phyloP scores from a whole-genome alignment of 805 yeast genomes.

The Middelhovenomyces tepae region DNA sequence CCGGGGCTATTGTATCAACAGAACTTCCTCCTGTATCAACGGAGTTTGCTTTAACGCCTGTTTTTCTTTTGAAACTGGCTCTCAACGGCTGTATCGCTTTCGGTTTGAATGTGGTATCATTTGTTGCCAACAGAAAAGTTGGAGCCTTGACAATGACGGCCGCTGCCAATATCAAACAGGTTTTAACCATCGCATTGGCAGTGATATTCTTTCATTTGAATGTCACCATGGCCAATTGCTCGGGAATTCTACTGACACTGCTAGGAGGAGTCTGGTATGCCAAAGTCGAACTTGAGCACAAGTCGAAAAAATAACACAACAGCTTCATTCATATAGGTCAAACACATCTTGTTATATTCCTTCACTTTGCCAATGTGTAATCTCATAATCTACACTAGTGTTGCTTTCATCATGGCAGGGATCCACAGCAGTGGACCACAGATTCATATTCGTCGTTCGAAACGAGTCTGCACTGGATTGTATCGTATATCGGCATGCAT shows the following conservation, averaged over 20 bases:
- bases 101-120: conserved; percentile 22
- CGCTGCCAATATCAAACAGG: conserved; percentile 24
- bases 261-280: conserved; percentile 25
- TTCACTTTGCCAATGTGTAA: no score
- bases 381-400: no score
- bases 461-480: no score
- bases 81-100: conserved; percentile 22
- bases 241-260: conserved; percentile 20
- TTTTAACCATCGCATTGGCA: conserved; percentile 22
- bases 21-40: background rate
- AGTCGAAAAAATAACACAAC: no score
- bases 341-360: no score
- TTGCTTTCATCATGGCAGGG: no score
- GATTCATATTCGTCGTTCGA: no score
- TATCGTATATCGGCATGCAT: no score
- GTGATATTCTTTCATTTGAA: conserved; percentile 21
- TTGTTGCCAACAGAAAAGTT: conserved; percentile 24
- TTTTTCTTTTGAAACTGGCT: conserved; percentile 15
- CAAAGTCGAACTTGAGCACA: conserved; percentile 8
- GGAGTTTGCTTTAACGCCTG: conserved; percentile 9
- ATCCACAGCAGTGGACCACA: no score
- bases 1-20: background rate
- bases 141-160: conserved; percentile 24
- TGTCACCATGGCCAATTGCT: conserved; percentile 20
- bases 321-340: no score